A percentile compares a stretch with the other conserved stretches of the same genome.
Conservation (phyloP, 2,329 filamentous ascomycete genomes). For the Xylariaceae sp. region DNA sequence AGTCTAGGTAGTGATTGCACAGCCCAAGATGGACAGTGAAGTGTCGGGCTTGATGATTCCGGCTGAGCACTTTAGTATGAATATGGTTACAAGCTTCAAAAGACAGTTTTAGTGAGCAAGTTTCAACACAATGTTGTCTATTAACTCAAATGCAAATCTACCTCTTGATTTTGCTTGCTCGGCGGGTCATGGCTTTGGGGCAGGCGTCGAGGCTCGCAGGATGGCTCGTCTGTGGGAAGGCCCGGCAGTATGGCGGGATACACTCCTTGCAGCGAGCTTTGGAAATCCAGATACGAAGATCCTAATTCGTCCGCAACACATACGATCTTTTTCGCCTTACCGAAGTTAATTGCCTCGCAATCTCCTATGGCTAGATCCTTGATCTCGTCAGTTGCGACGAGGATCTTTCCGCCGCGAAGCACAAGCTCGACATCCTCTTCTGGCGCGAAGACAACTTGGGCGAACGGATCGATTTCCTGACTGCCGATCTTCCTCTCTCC, state of each 20-base stretch:
- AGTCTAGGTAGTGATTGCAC: no score
- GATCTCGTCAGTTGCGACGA: slow-evolving; percentile 16
- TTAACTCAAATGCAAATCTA: no score
- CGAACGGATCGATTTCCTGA: slow-evolving; percentile 12
- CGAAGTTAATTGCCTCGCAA: slow-evolving; percentile 21
- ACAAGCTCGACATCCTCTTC: slow-evolving; percentile 25
- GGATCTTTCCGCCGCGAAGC: slow-evolving; percentile 24
- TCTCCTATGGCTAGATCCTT: slow-evolving; percentile 4
- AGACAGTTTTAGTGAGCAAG: no score
- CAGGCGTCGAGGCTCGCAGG: slow-evolving; percentile 13
- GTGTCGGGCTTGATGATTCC: no score
- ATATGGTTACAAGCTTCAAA: no score
- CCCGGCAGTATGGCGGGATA: slow-evolving; percentile 33
- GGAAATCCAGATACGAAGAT: slow-evolving; percentile 18
- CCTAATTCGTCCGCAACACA: slow-evolving; percentile 26
- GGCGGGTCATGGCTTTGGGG: no score
- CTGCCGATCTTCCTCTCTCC: neutral
- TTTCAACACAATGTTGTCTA: no score
- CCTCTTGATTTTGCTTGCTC: no score
- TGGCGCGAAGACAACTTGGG: slow-evolving; percentile 19
- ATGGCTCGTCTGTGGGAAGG: slow-evolving; percentile 36
- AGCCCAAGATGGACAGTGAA: no score
- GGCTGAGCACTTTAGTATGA: no score
- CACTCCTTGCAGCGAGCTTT: slow-evolving; percentile 17
- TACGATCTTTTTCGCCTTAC: slow-evolving; percentile 13